phyloP scores from a whole-genome alignment of 306 rosid species.

The Mucuna pruriens region DNA sequence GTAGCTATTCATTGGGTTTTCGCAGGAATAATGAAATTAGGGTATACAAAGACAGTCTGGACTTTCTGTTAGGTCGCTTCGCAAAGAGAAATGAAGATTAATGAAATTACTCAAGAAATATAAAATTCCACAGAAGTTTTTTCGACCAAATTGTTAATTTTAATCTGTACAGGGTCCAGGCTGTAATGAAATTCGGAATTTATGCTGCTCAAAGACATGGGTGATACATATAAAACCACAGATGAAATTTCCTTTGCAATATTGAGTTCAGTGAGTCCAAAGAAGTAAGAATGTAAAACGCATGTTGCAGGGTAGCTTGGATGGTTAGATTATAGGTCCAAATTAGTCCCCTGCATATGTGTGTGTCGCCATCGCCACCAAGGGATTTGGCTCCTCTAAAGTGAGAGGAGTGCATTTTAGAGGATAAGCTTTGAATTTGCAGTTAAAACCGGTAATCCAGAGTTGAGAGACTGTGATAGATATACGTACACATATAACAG shows the following conservation, averaged over 20 bases:
- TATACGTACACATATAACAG: background rate
- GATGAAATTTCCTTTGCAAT: background rate
- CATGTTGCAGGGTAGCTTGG: conserved; percentile 13
- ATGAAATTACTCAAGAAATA: background rate
- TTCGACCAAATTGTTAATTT: background rate
- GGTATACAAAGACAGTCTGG: background rate
- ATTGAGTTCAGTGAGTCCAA: background rate
- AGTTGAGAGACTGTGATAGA: background rate
- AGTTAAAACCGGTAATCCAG: background rate
- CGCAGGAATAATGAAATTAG: background rate
- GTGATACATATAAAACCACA: background rate
- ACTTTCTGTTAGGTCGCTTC: background rate
- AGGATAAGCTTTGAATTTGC: background rate
- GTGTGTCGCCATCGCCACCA: background rate
- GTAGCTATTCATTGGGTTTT: background rate
- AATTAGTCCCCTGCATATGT: conserved; percentile 1
- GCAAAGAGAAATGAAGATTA: background rate
- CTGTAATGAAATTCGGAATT: background rate
- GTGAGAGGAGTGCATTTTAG: background rate
- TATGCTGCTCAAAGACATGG: background rate
- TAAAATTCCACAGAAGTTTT: background rate
- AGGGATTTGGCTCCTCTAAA: background rate
- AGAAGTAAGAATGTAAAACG: conserved; percentile 7
- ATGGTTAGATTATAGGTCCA: conserved; percentile 16
- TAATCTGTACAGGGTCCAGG: background rate